Percentiles rank a stretch among this genome's conserved stretches.
Evolutionary conservation across 176 grass and related monocot genomes (phyloP).

Genomic region (Canna indica): DNA sequence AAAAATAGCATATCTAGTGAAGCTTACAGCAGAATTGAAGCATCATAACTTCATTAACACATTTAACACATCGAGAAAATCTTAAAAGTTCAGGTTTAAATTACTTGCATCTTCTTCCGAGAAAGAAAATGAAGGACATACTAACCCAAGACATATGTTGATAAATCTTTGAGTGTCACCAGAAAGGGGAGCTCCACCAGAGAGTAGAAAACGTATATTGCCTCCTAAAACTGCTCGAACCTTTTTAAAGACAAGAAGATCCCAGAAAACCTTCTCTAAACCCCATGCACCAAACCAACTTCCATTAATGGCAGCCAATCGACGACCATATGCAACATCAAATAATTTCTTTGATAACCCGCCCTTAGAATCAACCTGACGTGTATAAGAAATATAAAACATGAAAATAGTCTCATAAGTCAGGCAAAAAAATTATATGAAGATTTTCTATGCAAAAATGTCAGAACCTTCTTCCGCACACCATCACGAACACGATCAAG

Average conservation of each 20-base stretch:
- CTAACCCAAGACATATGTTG: conserved; percentile 31
- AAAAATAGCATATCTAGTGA: not conserved
- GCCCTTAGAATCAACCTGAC: conserved; percentile 73
- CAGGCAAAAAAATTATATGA: not conserved
- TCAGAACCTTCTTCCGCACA: conserved; percentile 64
- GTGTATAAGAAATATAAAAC: not conserved
- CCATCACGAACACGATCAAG: conserved; percentile 74
- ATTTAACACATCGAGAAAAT: not conserved
- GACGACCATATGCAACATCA: conserved; percentile 55
- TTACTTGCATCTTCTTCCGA: not conserved
- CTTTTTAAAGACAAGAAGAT: conserved; percentile 50
- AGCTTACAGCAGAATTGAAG: not conserved
- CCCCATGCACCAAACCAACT: conserved; percentile 63
- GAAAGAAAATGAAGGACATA: conserved; percentile 3
- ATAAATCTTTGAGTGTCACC: conserved; percentile 83
- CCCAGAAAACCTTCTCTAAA: conserved; percentile 64
- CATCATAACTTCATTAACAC: not conserved
- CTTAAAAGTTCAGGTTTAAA: not conserved
- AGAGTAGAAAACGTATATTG: conserved; percentile 62
- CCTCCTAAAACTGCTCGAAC: conserved; percentile 68
- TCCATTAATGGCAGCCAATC: conserved; percentile 53
- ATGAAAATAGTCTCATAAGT: not conserved
- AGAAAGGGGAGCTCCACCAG: conserved; percentile 75
- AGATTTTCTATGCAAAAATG: not conserved
- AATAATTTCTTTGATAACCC: conserved; percentile 63